phyloP scores from a whole-genome alignment of 2,329 filamentous ascomycete species.

The Neonectria sp. region DNA sequence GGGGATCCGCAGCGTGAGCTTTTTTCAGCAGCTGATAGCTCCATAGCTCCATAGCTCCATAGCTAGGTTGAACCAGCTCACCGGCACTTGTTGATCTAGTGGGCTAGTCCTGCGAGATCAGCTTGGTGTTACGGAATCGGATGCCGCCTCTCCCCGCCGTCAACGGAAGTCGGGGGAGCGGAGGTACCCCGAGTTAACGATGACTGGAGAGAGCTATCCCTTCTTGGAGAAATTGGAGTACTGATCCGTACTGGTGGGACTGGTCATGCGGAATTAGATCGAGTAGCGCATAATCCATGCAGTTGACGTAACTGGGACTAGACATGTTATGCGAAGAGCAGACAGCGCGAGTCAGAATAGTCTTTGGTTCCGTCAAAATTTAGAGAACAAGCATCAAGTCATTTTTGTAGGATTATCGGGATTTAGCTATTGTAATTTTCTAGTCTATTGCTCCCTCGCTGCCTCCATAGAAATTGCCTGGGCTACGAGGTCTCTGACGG shows the following conservation, averaged over 20 bases:
- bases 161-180: neutral
- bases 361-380: neutral
- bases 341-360: neutral
- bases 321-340: too few species aligned
- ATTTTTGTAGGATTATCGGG: neutral
- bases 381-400: neutral
- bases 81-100: neutral
- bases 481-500: slow-evolving; percentile 53
- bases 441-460: neutral
- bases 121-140: slow-evolving; percentile 2
- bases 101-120: neutral
- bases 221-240: slow-evolving; percentile 4
- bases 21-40: neutral
- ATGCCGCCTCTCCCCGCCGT: slow-evolving; percentile 12
- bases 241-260: neutral
- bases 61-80: neutral
- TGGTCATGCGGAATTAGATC: neutral
- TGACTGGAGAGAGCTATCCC: neutral
- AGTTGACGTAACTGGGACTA: neutral
- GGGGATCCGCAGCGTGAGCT: neutral
- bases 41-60: neutral
- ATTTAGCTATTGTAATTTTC: neutral
- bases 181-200: neutral
- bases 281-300: too few species aligned
- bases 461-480: slow-evolving; percentile 41